Evolutionary conservation across 2,329 filamentous ascomycete species (phyloP), one percentile per base, ranked within the genome.

Genomic region (Gnomoniopsis sp.): DNA sequence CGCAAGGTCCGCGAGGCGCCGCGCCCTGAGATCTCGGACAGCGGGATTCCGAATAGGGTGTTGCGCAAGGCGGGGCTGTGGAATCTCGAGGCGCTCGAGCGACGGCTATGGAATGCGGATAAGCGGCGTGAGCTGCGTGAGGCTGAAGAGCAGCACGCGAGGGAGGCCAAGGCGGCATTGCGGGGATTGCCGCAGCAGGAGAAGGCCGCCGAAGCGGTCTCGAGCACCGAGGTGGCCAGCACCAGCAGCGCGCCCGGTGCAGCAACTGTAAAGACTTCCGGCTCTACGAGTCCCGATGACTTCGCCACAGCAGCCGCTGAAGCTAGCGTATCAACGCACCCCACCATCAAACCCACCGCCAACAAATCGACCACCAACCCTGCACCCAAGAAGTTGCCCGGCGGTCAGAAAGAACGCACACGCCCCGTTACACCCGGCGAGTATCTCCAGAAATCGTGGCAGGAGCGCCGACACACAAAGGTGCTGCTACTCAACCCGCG

Each of bases 401-500:
- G 19, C 44, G 4, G 19, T 19, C 41, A 53, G 19, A 43, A 49
- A 47, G 51, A 63, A 51, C 43, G 46, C 7, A 47, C 52, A 15
- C 50, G 52, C 21, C 43, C 57, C 51, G 43, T 58, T 56, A 60
- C 49, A 47, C 43, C 47, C 15, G 49, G 57, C 14, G 49, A 47
- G n/a, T 60, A 56, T 48, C 56, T 62, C 26, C 58, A 60, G 48
- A 61, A 61, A 55, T 36, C 58, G 22, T 62, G 61, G 61, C 58
- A 53, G 19, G 61, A 62, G 61, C 71, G 75, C 64, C 67, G 63
- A 57, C 60, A 55, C 51, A 72, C 71, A 34, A 75, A 81, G 58
- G 67, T 84, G 54, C 74, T 84, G 65, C 75, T 74, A 62, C 74
- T 85, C 57, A 75, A 76, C 55, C 53, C 53, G 49, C 69, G 75